These are phyloP conservation scores for Rhodotorula taiwanensis DNA, from an alignment of 768 basidiomycete genomes.

Conservation along the genomic window DNA sequence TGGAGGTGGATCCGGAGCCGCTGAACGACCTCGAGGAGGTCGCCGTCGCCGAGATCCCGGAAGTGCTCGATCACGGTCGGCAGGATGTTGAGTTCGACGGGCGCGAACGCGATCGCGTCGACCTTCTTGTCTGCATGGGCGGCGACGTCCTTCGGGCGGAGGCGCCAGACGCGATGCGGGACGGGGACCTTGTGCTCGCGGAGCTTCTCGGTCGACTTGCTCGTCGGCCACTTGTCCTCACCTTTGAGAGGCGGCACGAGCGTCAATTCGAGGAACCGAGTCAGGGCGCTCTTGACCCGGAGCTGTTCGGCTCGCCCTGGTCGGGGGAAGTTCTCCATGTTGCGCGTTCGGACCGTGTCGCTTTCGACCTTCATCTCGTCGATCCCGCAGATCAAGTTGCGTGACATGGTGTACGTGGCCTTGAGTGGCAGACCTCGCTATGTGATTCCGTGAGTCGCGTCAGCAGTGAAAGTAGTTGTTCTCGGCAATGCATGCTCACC, in stretches of 20 bases:
- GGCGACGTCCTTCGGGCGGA: neutral
- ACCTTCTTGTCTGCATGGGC: neutral
- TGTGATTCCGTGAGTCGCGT: too few relatives aligned
- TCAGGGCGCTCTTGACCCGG: neutral
- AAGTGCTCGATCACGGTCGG: slow-evolving; percentile 5
- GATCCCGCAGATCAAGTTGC: neutral
- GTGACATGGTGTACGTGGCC: neutral
- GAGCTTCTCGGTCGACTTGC: too few relatives aligned
- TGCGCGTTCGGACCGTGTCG: neutral
- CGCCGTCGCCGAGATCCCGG: neutral
- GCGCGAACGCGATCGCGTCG: slow-evolving; percentile 1
- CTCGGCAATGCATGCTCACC: neutral
- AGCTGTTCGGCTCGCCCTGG: too few relatives aligned
- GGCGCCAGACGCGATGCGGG: slow-evolving; percentile 24
- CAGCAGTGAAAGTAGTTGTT: too few relatives aligned
- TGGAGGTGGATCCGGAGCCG: neutral
- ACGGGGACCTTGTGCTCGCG: neutral
- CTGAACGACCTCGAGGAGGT: slow-evolving; percentile 21
- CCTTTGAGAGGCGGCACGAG: slow-evolving; percentile 1
- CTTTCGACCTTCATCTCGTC: neutral
- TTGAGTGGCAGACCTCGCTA: neutral
- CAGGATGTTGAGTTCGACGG: slow-evolving; percentile 20
- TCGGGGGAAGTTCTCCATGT: too few relatives aligned
- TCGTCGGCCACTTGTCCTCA: slow-evolving; percentile 2
- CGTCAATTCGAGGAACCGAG: slow-evolving; percentile 4